These are phyloP conservation scores for Abelmoschus esculentus DNA, from an alignment of 345 rosid species.

Conservation along the genomic window DNA sequence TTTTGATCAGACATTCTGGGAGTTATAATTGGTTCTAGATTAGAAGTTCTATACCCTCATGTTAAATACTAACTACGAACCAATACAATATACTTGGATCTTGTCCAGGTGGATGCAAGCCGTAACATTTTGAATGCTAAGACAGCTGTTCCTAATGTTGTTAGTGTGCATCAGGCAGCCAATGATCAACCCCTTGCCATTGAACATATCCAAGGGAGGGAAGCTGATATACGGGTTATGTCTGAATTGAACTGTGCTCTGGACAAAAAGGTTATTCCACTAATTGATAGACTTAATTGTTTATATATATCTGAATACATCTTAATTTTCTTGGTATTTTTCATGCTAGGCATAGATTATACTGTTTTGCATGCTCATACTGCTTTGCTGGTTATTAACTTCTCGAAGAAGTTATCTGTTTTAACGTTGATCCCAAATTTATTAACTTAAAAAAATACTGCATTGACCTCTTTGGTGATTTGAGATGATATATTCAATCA, in stretches of 20 bases:
- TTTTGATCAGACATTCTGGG: background rate
- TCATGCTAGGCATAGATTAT: background rate
- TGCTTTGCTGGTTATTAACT: background rate
- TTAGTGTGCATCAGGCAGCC: constrained; percentile 32
- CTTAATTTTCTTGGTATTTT: background rate
- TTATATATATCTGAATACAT: background rate
- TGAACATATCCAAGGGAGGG: constrained; percentile 42
- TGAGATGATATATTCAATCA: background rate
- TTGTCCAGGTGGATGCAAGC: constrained; percentile 39
- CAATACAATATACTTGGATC: background rate
- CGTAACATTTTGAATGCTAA: constrained; percentile 29
- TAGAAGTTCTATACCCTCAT: background rate
- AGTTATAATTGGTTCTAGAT: constrained; percentile 3
- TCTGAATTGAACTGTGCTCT: constrained; percentile 38
- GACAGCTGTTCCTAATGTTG: constrained; percentile 24
- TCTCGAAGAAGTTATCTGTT: background rate
- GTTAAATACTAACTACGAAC: background rate
- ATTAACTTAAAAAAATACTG: background rate
- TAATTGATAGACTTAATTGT: constrained; percentile 3
- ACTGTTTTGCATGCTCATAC: background rate
- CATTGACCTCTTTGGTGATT: background rate
- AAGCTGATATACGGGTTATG: constrained; percentile 49
- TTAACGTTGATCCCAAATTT: background rate
- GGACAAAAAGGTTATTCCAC: constrained; percentile 51
- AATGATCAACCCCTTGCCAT: constrained; percentile 29